Conservation (phyloP, 805 yeast genomes). For the Candida adriatica region DNA sequence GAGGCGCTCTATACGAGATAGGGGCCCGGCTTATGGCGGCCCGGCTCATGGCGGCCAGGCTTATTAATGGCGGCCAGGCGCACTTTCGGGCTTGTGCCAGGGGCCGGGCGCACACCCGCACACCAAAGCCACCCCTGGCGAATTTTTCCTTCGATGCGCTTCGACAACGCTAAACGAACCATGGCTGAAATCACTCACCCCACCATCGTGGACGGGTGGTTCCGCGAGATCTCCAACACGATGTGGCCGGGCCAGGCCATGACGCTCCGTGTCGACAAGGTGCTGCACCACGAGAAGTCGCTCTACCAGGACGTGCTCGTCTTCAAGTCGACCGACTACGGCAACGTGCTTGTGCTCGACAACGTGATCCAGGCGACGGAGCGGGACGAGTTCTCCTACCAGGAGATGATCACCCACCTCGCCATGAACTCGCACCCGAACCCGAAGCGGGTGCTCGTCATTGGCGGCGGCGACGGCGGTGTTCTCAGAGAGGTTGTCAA, state of each 20-base stretch:
- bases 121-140: too few relatives aligned
- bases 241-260: constrained; percentile 99
- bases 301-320: constrained; percentile 91
- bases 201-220: constrained; percentile 79
- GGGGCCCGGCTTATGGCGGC: too few relatives aligned
- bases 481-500: constrained; percentile 92
- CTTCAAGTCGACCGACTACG: constrained; percentile 88
- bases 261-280: constrained; percentile 81
- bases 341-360: constrained; percentile 91
- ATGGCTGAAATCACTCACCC: constrained; percentile 36
- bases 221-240: constrained; percentile 88
- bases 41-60: too few relatives aligned
- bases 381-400: constrained; percentile 95
- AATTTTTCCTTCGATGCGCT: too few relatives aligned
- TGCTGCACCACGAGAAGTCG: constrained; percentile 79
- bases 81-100: too few relatives aligned
- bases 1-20: too few relatives aligned
- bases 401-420: constrained; percentile 95
- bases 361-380: constrained; percentile 95
- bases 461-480: constrained; percentile 99
- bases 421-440: constrained; percentile 90
- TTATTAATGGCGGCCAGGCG: too few relatives aligned
- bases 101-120: too few relatives aligned
- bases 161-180: neutral
- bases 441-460: constrained; percentile 88